Evolutionary conservation across 345 rosid species (phyloP).

Genomic region (Corchorus olitorius): DNA sequence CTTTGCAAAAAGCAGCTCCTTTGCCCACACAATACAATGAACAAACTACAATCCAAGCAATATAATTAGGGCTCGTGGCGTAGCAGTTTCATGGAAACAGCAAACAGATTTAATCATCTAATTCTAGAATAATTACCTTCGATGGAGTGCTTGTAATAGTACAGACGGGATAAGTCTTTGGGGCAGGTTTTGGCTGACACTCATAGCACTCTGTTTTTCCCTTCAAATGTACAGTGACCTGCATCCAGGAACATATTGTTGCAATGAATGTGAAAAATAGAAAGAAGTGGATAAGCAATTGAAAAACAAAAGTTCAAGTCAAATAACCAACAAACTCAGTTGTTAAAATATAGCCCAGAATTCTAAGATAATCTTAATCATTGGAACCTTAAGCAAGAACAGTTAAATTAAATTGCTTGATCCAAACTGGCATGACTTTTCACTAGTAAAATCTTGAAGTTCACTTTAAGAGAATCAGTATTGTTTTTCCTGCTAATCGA

Average conservation of each 20-base stretch:
- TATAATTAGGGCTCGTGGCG: neutral
- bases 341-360: neutral
- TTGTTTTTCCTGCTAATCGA: neutral
- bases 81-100: neutral
- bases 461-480: neutral
- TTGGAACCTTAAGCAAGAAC: neutral
- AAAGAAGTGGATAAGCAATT: neutral
- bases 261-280: neutral
- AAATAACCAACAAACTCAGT: conserved; percentile 2
- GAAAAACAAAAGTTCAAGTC: conserved; percentile 4
- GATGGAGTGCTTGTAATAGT: conserved; percentile 99
- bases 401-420: neutral
- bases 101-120: conserved; percentile 3
- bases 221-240: conserved; percentile 94
- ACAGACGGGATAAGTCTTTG: conserved; percentile 98
- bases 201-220: conserved; percentile 97
- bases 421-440: neutral
- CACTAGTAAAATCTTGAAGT: neutral
- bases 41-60: conserved; percentile 69
- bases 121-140: conserved; percentile 53
- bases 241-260: conserved; percentile 18
- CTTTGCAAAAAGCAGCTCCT: conserved; percentile 94
- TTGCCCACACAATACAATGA: conserved; percentile 99
- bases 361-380: neutral
- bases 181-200: conserved; percentile 93